Base-by-base conservation (phyloP, 805 yeast genomes). In the Danielia oregonensis region DNA sequence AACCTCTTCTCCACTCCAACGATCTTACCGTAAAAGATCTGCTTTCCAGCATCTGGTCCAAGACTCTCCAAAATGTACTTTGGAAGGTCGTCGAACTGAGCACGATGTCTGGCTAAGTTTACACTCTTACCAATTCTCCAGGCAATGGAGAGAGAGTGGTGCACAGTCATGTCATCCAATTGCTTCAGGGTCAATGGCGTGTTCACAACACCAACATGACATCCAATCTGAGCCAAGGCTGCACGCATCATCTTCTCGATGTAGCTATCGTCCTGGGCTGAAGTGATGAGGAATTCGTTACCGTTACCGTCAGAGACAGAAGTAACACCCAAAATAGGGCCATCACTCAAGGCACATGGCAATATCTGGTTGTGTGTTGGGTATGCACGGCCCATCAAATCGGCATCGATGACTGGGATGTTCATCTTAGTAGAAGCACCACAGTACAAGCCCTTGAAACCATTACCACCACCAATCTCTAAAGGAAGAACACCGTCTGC, bases 61-160 rank as follows among this genome's bases (percentile, higher is more conserved):
- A 64, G 57, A 2, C 69, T 47, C 10, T 66, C 68, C 10, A 67
- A 48, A 22, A 68, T 68, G 12, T 46, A 39, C 6, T 54, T 41
- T 2, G 71, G 63, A 3, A 68, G 39, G 28, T 44, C 43, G 28
- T 57, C 63, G 21, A 68, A 52, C 30, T 65, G 65, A n/a, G 58
- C 51, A 9, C 52, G 54, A 30, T 61, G 63, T 29, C 59, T 53
- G 1, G 74, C 67, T 14, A 62, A 46, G 19, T 45, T 42, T 4
- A 70, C 67, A 3, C 72, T 74, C 33, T 66, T 57, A 3, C 76
- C 76, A 30, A 70, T 61, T 49, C 74, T 57, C 76, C 76, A 71
- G 2, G 74, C 66, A 14, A 59, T 43, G 1, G 74, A 70, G 9
- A 66, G 26, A 13, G 70, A 44, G 17, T 51, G 55, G 26, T 44